These are phyloP conservation scores for Carpinus fangiana DNA, from an alignment of 306 rosid species.

Conservation along the genomic window DNA sequence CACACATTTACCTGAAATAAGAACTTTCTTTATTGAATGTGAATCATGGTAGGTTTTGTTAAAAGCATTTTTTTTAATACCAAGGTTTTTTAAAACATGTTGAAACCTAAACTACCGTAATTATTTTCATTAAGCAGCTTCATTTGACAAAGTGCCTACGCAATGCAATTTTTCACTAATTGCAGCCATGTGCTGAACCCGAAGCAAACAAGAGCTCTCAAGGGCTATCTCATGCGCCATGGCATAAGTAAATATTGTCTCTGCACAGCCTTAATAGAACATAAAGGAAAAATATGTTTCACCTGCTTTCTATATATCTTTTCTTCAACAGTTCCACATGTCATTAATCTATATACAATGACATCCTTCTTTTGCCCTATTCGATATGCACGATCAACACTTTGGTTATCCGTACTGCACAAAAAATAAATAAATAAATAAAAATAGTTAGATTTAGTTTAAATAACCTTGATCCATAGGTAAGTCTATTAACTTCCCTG, in stretches of 20 bases:
- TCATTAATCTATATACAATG: conserved; percentile 87
- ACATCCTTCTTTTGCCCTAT: conserved; percentile 94
- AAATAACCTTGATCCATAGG: conserved; percentile 16
- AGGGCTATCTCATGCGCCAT: neutral
- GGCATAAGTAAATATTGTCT: neutral
- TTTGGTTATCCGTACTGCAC: conserved; percentile 88
- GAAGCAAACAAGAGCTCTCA: neutral
- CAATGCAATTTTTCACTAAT: neutral
- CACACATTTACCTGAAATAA: neutral
- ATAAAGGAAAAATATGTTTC: conserved; percentile 10
- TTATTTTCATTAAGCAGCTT: neutral
- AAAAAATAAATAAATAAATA: conserved; percentile 10
- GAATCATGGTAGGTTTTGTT: neutral
- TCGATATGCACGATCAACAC: conserved; percentile 97
- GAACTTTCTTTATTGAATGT: neutral
- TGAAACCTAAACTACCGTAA: neutral
- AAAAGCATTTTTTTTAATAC: neutral
- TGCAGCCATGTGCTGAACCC: neutral
- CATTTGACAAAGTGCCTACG: neutral
- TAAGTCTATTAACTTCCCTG: neutral
- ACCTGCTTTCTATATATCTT: conserved; percentile 97
- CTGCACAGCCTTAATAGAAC: neutral
- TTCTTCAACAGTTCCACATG: conserved; percentile 96
- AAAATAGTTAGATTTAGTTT: neutral
- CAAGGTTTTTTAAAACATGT: neutral